These are phyloP conservation scores for Penicillium sp. DNA, from an alignment of 2,329 filamentous ascomycete genomes.

Conservation along the genomic window DNA sequence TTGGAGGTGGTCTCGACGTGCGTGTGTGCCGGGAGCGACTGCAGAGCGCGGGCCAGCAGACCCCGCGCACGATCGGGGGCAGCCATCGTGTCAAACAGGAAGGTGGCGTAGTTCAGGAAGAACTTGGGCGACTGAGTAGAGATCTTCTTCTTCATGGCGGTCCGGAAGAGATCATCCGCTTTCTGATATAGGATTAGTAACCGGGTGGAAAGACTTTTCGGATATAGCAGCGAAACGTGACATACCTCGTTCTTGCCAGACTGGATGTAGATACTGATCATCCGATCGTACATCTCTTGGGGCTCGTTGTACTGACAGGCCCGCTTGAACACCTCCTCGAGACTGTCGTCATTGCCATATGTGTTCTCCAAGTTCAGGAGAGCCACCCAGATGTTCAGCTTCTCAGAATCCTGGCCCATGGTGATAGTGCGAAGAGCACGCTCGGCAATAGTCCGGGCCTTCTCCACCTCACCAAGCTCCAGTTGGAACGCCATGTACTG, in stretches of 20 bases:
- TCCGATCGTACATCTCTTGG: conserved; percentile 82
- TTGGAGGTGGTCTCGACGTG: conserved; percentile 78
- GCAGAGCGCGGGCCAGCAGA: conserved; percentile 78
- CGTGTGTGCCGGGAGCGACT: conserved; percentile 71
- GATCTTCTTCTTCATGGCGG: conserved; percentile 88
- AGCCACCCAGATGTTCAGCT: conserved; percentile 93
- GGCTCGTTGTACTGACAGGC: conserved; percentile 93
- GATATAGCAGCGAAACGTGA: neutral
- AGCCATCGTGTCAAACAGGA: conserved; percentile 74
- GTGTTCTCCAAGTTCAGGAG: conserved; percentile 91
- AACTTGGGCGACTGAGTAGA: conserved; percentile 70
- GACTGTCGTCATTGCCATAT: conserved; percentile 78
- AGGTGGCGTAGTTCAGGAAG: conserved; percentile 94
- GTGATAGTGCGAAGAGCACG: conserved; percentile 89
- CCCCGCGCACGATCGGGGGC: conserved; percentile 73
- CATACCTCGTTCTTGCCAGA: conserved; percentile 81
- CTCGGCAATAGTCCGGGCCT: conserved; percentile 85
- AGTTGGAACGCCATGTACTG: conserved; percentile 99
- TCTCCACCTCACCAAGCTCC: conserved; percentile 83
- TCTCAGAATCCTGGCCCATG: conserved; percentile 86
- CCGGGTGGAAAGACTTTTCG: neutral
- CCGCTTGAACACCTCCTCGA: conserved; percentile 85
- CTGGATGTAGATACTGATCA: conserved; percentile 94
- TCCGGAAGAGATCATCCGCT: conserved; percentile 85
- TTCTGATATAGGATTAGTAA: conserved; percentile 57